Evolutionary conservation across 1,284 basidiomycete species (phyloP).

Genomic region (Microbotryum silenes-acaulis): DNA sequence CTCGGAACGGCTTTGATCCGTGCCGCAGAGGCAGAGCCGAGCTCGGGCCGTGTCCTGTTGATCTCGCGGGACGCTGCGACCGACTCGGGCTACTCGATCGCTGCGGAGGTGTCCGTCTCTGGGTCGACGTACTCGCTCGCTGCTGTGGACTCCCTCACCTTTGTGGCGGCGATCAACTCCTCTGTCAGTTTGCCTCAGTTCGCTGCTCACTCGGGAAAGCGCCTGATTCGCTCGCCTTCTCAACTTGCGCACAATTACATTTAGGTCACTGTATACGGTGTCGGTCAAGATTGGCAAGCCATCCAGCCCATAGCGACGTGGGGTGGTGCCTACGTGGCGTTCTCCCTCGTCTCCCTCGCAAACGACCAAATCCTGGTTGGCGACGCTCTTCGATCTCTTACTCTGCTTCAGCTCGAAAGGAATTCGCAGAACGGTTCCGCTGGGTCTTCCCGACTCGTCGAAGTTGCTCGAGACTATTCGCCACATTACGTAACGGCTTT

Average conservation of each 20-base stretch:
- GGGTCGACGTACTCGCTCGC: slow-evolving; percentile 32
- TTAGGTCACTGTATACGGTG: slow-evolving; percentile 21
- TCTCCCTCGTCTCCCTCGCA: slow-evolving; percentile 52
- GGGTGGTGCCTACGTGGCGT: slow-evolving; percentile 35
- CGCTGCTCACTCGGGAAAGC: too few species aligned
- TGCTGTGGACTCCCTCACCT: too few species aligned
- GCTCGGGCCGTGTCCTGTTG: slow-evolving; percentile 23
- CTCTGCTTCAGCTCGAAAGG: slow-evolving; percentile 50
- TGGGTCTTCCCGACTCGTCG: slow-evolving; percentile 46
- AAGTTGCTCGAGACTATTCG: slow-evolving; percentile 66
- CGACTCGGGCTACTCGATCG: neutral
- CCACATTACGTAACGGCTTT: slow-evolving; percentile 63
- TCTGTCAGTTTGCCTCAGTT: slow-evolving; percentile 1
- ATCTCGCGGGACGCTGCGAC: neutral
- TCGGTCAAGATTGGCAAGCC: neutral
- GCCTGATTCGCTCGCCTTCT: too few species aligned
- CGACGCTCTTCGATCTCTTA: slow-evolving; percentile 75
- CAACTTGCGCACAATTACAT: too few species aligned
- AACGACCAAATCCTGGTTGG: slow-evolving; percentile 54
- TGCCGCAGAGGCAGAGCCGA: slow-evolving; percentile 14
- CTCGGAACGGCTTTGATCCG: slow-evolving; percentile 25
- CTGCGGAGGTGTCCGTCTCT: neutral
- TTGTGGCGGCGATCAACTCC: slow-evolving; percentile 32
- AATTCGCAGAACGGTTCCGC: too few species aligned
- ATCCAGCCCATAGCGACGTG: slow-evolving; percentile 26